A percentile compares a stretch with the other conserved stretches of the same genome.
phyloP scores from a whole-genome alignment of 2,329 filamentous ascomycete genomes.

The Xylariaceae sp. region DNA sequence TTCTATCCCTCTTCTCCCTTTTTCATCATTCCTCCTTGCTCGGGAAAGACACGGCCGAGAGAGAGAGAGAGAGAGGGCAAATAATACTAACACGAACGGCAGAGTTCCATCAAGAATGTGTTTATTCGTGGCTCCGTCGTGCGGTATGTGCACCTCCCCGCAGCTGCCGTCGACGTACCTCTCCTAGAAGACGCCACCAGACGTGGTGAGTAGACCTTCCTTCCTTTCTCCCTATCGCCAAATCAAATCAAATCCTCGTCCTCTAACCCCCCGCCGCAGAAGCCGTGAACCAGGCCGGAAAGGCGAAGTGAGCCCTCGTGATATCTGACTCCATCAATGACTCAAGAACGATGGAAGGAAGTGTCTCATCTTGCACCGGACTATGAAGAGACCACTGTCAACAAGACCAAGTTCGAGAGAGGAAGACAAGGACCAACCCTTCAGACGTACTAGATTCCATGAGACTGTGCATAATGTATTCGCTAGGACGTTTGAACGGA shows the following conservation, averaged over 20 bases:
- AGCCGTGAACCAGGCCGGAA: slow-evolving; percentile 52
- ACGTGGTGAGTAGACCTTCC: slow-evolving; percentile 51
- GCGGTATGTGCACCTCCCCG: slow-evolving; percentile 83
- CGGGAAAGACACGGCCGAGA: too few species aligned
- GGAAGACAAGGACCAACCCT: too few species aligned
- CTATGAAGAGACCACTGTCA: not conserved
- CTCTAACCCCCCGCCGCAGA: slow-evolving; percentile 35
- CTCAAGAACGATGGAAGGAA: not conserved
- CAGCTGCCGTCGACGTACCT: slow-evolving; percentile 74
- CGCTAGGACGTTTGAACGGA: too few species aligned
- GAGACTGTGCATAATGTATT: too few species aligned
- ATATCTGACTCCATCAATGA: not conserved
- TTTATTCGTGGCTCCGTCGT: slow-evolving; percentile 93
- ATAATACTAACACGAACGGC: not conserved
- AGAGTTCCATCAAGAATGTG: slow-evolving; percentile 84
- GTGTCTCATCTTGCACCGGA: not conserved
- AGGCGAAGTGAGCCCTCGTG: slow-evolving; percentile 42
- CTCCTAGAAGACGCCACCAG: slow-evolving; percentile 86
- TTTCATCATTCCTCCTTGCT: not conserved
- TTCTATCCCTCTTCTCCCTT: not conserved
- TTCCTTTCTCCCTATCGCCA: not conserved
- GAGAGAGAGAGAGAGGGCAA: not conserved
- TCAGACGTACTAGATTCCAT: too few species aligned
- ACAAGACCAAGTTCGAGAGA: not conserved
- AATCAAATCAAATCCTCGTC: not conserved